Conservation (phyloP, 768 basidiomycete species). For the Rhodotorula graminis region DNA sequence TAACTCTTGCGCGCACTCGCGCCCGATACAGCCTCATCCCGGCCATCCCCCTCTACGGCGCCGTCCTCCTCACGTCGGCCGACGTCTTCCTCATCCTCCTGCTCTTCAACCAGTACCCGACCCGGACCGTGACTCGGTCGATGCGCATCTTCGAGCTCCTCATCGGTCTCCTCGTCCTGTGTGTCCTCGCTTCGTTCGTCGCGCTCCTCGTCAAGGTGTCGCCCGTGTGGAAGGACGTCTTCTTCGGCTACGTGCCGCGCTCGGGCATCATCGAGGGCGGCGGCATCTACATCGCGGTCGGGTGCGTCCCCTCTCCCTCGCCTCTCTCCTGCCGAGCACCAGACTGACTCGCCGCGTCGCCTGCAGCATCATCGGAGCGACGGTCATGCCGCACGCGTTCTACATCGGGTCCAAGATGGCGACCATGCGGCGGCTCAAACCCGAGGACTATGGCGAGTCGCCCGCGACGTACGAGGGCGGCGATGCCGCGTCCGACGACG, state of each 20-base stretch:
- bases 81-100: constrained; percentile 66
- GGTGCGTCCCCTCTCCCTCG: constrained; percentile 21
- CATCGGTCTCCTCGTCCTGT: constrained; percentile 49
- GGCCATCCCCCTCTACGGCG: constrained; percentile 62
- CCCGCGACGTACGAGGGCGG: constrained; percentile 36
- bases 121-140: constrained; percentile 28
- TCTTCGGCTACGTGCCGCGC: constrained; percentile 57
- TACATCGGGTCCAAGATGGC: constrained; percentile 79
- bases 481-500: background rate
- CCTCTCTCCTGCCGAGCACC: constrained; percentile 44
- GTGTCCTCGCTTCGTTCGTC: constrained; percentile 71
- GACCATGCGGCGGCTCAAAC: constrained; percentile 67
- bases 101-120: constrained; percentile 42
- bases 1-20: too few relatives aligned
- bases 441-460: constrained; percentile 38
- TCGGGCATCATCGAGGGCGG: constrained; percentile 45
- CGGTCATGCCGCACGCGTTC: constrained; percentile 90
- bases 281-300: constrained; percentile 47
- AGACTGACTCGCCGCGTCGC: background rate
- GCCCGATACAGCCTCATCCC: constrained; percentile 56
- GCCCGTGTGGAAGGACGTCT: constrained; percentile 68
- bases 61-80: constrained; percentile 62
- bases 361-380: constrained; percentile 67
- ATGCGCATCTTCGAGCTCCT: constrained; percentile 42
- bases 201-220: constrained; percentile 67